These are phyloP conservation scores for Barnettozyma salicaria DNA, from an alignment of 805 yeast species.

Conservation along the genomic window DNA sequence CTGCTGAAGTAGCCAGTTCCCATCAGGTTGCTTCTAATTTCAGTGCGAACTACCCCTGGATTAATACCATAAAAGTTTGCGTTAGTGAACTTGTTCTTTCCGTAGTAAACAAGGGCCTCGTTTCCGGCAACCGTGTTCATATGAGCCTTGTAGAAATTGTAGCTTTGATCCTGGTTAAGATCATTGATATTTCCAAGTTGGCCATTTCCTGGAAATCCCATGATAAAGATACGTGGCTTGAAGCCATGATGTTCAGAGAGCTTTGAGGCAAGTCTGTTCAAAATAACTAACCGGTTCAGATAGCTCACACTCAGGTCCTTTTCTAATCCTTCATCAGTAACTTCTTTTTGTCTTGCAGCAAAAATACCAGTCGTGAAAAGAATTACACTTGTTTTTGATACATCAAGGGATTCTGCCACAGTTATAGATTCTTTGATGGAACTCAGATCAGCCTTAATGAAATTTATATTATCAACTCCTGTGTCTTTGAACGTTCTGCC, in stretches of 20 bases:
- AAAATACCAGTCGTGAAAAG: slow-evolving; percentile 38
- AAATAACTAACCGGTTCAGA: slow-evolving; percentile 30
- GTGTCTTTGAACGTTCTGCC: slow-evolving; percentile 32
- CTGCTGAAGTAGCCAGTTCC: slow-evolving; percentile 27
- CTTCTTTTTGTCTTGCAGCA: slow-evolving; percentile 28
- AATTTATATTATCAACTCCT: slow-evolving; percentile 23
- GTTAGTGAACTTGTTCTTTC: slow-evolving; percentile 18
- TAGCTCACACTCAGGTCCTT: slow-evolving; percentile 35
- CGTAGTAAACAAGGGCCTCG: slow-evolving; percentile 30
- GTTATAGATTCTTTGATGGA: slow-evolving; percentile 24
- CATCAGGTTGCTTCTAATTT: slow-evolving; percentile 30
- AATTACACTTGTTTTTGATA: slow-evolving; percentile 24
- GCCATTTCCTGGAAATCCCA: slow-evolving; percentile 36
- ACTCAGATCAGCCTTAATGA: slow-evolving; percentile 31
- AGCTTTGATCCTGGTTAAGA: slow-evolving; percentile 29
- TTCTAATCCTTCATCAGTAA: slow-evolving; percentile 34
- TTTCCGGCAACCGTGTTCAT: slow-evolving; percentile 40
- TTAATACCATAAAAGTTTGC: slow-evolving; percentile 33
- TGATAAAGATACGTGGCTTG: slow-evolving; percentile 31
- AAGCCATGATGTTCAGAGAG: slow-evolving; percentile 14
- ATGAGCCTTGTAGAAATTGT: slow-evolving; percentile 29
- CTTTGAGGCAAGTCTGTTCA: slow-evolving; percentile 25
- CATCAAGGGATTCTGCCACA: slow-evolving; percentile 24
- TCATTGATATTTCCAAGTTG: slow-evolving; percentile 31
- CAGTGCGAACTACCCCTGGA: slow-evolving; percentile 35